Base-by-base conservation (phyloP, 305 asterid species). In the Fraxinus paxiana region DNA sequence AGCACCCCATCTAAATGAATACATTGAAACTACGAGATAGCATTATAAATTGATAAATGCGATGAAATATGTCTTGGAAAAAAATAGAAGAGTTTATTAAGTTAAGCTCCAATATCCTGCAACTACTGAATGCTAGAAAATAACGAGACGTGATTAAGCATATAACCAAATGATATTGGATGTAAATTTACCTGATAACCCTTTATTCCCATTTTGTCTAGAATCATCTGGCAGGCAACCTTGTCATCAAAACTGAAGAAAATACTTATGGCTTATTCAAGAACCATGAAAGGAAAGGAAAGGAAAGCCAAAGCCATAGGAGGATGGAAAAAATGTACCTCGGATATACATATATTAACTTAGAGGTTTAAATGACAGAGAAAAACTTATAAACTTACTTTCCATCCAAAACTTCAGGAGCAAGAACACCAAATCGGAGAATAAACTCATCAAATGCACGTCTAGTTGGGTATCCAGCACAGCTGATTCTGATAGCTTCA, bases 401-500 rank as follows among this genome's bases (percentile, higher is more conserved):
- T 87, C 98, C 98, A 24, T 94, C 98, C 87, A 97, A 87, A 86
- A 90, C 97, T 85, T 97, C 99, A 67, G 99, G 98, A 84, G 97
- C 98, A 84, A 97, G 98, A 87, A 94, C 96, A 89, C 98, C 98
- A 90, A 97, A 97, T 43, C 99, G 92, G 79, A 97, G 96, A 86
- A 97, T 95, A 90, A 97, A 97, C 88, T 97, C 99, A 85, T 97
- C 94, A 82, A 94, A 97, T 75, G 97, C 87, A 73, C 99, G 98
- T 83, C 98, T 92, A 79, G 98, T 97, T 46, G 99, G 99, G 88
- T 94, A 97, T 82, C 99, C 99, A 83, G 98, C 99, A 87, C 99
- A 97, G 85, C 99, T 97, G 85, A 97, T 97, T 85, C 99, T 89
- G 86, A 97, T 97, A 79, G 99, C 99, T 90, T 97, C 99, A 79